These are phyloP conservation scores for Cucurbita pepo DNA, from an alignment of 306 rosid species.

Conservation along the genomic window DNA sequence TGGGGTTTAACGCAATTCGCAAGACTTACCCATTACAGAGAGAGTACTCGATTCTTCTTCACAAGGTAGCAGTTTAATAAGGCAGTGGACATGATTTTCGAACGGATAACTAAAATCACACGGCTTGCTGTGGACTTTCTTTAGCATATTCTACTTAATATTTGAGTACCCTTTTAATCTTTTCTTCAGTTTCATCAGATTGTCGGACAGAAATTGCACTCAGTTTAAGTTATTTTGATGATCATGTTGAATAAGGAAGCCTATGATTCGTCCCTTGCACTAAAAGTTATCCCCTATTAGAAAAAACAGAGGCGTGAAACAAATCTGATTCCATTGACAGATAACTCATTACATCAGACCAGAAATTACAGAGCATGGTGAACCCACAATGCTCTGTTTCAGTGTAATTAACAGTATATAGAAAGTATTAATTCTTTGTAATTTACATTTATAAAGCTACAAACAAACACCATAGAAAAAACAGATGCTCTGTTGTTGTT, in stretches of 20 bases:
- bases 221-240: not conserved
- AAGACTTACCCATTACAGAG: not conserved
- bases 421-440: conserved; percentile 6
- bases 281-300: not conserved
- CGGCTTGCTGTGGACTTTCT: not conserved
- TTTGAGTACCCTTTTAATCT: not conserved
- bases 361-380: conserved; percentile 19
- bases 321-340: not conserved
- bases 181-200: not conserved
- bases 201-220: not conserved
- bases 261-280: not conserved
- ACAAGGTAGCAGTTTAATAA: not conserved
- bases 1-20: not conserved
- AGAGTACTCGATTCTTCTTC: not conserved
- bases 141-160: not conserved
- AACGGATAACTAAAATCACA: not conserved
- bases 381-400: conserved; percentile 16
- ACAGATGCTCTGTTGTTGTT: not conserved
- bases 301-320: not conserved
- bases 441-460: conserved; percentile 50
- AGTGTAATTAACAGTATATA: conserved; percentile 15
- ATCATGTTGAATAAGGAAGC: not conserved
- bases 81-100: not conserved
- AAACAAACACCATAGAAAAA: conserved; percentile 27
- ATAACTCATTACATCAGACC: not conserved